Conservation (phyloP, 2,329 filamentous ascomycete species). For the Septoria linicola region DNA sequence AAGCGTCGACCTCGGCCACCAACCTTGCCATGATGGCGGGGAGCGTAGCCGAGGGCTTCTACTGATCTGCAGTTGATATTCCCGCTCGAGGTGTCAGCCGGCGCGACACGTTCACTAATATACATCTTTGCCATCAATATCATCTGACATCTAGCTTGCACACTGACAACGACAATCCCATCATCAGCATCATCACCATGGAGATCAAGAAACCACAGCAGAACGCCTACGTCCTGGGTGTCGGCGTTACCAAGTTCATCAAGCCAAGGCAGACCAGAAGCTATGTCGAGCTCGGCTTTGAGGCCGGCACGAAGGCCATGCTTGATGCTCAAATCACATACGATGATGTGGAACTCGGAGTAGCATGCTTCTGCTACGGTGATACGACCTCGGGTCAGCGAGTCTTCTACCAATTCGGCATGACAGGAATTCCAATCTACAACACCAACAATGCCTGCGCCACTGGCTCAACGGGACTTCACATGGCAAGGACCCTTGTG, state of each 20-base stretch:
- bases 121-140: background rate
- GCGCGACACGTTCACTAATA: conserved; percentile 7
- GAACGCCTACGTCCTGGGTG: conserved; percentile 81
- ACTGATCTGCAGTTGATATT: background rate
- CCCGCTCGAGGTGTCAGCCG: conserved; percentile 10
- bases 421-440: conserved; percentile 94
- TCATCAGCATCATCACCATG: conserved; percentile 17
- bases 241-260: conserved; percentile 99
- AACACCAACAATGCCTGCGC: conserved; percentile 99
- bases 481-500: conserved; percentile 78
- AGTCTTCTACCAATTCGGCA: conserved; percentile 98
- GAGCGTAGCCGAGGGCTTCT: conserved; percentile 1
- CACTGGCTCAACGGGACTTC: conserved; percentile 87
- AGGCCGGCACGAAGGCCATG: conserved; percentile 86
- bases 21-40: conserved; percentile 2
- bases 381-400: conserved; percentile 65
- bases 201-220: conserved; percentile 37
- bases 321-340: conserved; percentile 85
- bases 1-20: conserved; percentile 6
- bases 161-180: background rate
- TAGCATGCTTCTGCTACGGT: conserved; percentile 93
- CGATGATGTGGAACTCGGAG: conserved; percentile 90
- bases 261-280: conserved; percentile 92
- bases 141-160: too few species aligned
- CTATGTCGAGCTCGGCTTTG: conserved; percentile 91